Conservation (phyloP, 2,329 filamentous ascomycete species). For the Falciphora oryzae region DNA sequence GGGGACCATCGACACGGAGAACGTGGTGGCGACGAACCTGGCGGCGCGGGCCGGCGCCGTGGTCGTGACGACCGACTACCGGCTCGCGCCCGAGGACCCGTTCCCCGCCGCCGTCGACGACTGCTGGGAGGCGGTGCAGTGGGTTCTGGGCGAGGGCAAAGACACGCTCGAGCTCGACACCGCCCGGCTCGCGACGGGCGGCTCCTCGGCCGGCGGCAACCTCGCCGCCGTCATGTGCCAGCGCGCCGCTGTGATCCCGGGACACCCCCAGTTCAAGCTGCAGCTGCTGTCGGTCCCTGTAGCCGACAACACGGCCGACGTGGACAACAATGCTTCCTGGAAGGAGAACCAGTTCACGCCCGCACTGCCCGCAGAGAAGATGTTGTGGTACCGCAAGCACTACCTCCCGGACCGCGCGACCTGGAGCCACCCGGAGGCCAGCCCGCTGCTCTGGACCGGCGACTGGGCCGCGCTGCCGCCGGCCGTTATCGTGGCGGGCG, state of each 20-base stretch:
- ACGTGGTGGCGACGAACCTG: conserved; percentile 49
- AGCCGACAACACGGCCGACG: conserved; percentile 48
- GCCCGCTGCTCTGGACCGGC: conserved; percentile 43
- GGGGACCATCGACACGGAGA: conserved; percentile 52
- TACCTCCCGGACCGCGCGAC: conserved; percentile 44
- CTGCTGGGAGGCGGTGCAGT: conserved; percentile 49
- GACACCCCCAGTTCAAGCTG: conserved; percentile 24
- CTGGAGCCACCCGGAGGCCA: conserved; percentile 46
- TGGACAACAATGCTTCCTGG: conserved; percentile 40
- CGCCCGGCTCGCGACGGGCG: conserved; percentile 19
- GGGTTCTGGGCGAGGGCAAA: conserved; percentile 28
- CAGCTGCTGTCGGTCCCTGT: conserved; percentile 54
- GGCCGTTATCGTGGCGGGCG: conserved; percentile 47
- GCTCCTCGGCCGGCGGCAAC: conserved; percentile 23
- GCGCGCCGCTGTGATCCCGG: conserved; percentile 11
- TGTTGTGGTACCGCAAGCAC: conserved; percentile 55
- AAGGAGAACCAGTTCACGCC: conserved; percentile 43
- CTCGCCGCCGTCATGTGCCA: conserved; percentile 22
- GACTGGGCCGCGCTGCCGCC: conserved; percentile 45
- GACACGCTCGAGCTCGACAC: conserved; percentile 31
- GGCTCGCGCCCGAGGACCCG: conserved; percentile 51
- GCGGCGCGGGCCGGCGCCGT: conserved; percentile 41
- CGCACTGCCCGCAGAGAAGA: conserved; percentile 48
- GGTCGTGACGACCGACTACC: conserved; percentile 50
- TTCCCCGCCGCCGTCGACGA: conserved; percentile 53